Evolutionary conservation across 768 basidiomycete species (phyloP).

Genomic region (Amanita molliuscula): DNA sequence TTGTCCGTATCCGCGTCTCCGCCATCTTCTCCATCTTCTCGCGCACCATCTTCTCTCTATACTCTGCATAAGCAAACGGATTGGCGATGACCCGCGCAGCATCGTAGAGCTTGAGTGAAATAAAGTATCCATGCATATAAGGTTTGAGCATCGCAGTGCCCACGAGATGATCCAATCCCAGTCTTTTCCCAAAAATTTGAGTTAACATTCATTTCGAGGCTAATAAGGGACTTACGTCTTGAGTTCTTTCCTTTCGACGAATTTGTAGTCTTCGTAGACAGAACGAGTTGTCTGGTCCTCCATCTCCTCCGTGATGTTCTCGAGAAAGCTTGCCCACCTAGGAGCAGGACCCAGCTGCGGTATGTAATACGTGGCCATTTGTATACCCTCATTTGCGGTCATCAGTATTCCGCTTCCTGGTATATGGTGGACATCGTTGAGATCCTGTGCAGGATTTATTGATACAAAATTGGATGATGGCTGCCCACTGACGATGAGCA

Average conservation of each 20-base stretch:
- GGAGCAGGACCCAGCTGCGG: conserved; percentile 96
- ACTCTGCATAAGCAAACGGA: conserved; percentile 91
- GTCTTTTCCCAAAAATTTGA: conserved; percentile 33
- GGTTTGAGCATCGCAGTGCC: conserved; percentile 95
- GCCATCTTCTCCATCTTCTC: conserved; percentile 91
- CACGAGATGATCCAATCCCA: conserved; percentile 91
- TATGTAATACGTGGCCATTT: conserved; percentile 90
- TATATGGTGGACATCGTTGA: conserved; percentile 87
- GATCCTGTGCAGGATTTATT: conserved; percentile 81
- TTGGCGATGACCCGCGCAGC: conserved; percentile 93
- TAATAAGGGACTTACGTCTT: conserved; percentile 47
- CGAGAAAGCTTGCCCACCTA: conserved; percentile 94
- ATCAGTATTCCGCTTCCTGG: conserved; percentile 84
- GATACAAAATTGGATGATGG: conserved; percentile 83
- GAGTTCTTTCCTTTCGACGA: conserved; percentile 81
- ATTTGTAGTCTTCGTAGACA: conserved; percentile 96
- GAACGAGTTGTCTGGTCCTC: conserved; percentile 75
- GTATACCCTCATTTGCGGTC: conserved; percentile 94
- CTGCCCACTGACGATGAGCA: conserved; percentile 27
- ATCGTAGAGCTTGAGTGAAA: conserved; percentile 92
- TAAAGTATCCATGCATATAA: conserved; percentile 99
- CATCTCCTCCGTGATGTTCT: conserved; percentile 98
- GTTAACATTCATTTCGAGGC: background rate
- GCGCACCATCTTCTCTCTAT: conserved; percentile 79
- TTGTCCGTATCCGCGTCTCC: conserved; percentile 83